Evolutionary conservation across 106 monocot genomes (phyloP).

Genomic region (Phalaenopsis equestris): DNA sequence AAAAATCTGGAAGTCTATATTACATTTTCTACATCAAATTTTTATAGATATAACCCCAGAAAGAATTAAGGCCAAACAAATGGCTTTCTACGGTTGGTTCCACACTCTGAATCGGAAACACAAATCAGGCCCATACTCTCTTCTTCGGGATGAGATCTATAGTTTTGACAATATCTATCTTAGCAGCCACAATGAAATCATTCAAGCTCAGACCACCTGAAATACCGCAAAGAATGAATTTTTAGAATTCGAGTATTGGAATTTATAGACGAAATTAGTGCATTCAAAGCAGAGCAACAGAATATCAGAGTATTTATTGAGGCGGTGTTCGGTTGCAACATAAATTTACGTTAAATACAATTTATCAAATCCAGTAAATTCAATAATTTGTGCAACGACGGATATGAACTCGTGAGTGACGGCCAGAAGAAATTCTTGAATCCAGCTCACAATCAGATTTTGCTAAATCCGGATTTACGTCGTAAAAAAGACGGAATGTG

Average conservation of each 20-base stretch:
- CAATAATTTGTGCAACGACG: too few relatives aligned
- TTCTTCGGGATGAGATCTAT: slow-evolving; percentile 80
- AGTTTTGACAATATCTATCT: slow-evolving; percentile 62
- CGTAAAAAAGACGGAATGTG: too few relatives aligned
- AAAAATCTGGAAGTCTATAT: background rate
- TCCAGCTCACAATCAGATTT: too few relatives aligned
- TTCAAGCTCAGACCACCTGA: slow-evolving; percentile 88
- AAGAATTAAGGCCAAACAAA: background rate
- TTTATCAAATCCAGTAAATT: too few relatives aligned
- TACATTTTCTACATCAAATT: background rate
- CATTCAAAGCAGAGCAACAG: background rate
- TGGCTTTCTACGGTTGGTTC: background rate
- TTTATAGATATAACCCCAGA: background rate
- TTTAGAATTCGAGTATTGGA: background rate
- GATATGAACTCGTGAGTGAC: too few relatives aligned
- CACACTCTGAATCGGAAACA: too few relatives aligned
- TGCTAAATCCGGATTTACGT: too few relatives aligned
- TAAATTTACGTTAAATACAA: too few relatives aligned
- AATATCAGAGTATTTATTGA: background rate
- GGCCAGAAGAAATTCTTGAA: too few relatives aligned
- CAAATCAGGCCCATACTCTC: slow-evolving; percentile 71
- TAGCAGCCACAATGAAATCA: slow-evolving; percentile 85
- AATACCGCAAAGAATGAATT: slow-evolving; percentile 10
- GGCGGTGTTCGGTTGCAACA: too few relatives aligned
- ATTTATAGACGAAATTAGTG: background rate